Evolutionary conservation across 176 grass and related monocot genomes (phyloP), one percentile per base, ranked within the genome.

Genomic region (Juncus effusus): DNA sequence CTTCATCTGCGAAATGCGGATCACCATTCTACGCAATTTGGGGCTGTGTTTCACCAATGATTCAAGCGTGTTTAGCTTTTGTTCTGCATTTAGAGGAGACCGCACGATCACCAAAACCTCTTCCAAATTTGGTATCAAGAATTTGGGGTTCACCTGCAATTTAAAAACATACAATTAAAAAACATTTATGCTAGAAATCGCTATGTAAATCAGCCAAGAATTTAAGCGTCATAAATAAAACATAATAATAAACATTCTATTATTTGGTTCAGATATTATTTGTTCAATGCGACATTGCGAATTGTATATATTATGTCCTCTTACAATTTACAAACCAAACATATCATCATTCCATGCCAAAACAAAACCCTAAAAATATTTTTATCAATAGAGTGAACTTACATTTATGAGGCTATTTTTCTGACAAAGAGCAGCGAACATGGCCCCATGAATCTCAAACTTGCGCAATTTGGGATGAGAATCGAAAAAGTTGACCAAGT

Each of bases 1-100:
- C 75, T 99, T 99, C 94, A 99, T 99, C 78, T 99, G 94, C 10
- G 94, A 92, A 69, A 99, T 83, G 56, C 94, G 82, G 72, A 99
- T 84, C 35, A 91, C 75, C 94, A 99, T 93, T 14, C 16, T 62
- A 40, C 50, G 69, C 78, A 99, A 64, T 60, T 72, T 93, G 45
- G 61, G 80, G 45, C 85, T 85, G 62, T 82, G 84, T 36, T 75
- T 89, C 14, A 99, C 28, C 52, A 99, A 76, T 10, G 94, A 99
- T 61, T 99, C 94, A 2, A 99, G 83, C 4, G 85, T 93, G 63
- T 73, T 82, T 64, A 99, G 61, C 60, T 99, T 99, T 56, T 99
- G 94, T 64, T 99, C 94, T 16, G 94, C 94, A 70, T 99, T 99
- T 19, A 99, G 78, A 1, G 94, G 88, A 2, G 94, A 99, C 40